These are phyloP conservation scores for Parietaria judaica DNA, from an alignment of 306 rosid species.

Conservation along the genomic window DNA sequence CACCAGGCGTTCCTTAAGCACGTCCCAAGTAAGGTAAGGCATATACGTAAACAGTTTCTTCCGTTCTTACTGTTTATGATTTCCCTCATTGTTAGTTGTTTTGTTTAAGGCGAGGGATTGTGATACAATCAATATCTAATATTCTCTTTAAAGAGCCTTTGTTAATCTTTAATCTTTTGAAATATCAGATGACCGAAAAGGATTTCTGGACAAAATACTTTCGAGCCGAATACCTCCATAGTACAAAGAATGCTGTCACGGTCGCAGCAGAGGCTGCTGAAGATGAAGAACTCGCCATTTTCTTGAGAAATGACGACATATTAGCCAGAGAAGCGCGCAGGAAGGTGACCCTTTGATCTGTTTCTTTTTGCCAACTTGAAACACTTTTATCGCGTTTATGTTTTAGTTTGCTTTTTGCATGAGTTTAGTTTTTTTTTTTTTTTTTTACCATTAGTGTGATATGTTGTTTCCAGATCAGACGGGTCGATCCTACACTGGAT, in stretches of 20 bases:
- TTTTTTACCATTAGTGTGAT: neutral
- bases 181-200: constrained; percentile 72
- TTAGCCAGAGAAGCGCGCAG: constrained; percentile 71
- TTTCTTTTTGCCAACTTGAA: constrained; percentile 6
- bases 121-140: constrained; percentile 6
- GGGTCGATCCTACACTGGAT: constrained; percentile 92
- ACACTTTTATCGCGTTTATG: constrained; percentile 16
- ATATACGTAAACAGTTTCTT: constrained; percentile 18
- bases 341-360: constrained; percentile 44
- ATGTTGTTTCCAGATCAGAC: constrained; percentile 49
- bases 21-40: constrained; percentile 76
- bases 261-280: constrained; percentile 99
- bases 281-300: constrained; percentile 92
- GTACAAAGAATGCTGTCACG: constrained; percentile 66
- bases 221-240: constrained; percentile 87
- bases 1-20: constrained; percentile 75
- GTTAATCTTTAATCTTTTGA: constrained; percentile 9
- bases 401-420: constrained; percentile 2
- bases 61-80: constrained; percentile 8
- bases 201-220: constrained; percentile 95
- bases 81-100: neutral
- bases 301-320: constrained; percentile 80
- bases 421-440: constrained; percentile 1
- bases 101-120: neutral
- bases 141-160: constrained; percentile 10